A percentile compares a stretch with the other conserved stretches of the same genome.
Evolutionary conservation across 2,329 filamentous ascomycete genomes (phyloP).

Genomic region (Verruconis gallopava): DNA sequence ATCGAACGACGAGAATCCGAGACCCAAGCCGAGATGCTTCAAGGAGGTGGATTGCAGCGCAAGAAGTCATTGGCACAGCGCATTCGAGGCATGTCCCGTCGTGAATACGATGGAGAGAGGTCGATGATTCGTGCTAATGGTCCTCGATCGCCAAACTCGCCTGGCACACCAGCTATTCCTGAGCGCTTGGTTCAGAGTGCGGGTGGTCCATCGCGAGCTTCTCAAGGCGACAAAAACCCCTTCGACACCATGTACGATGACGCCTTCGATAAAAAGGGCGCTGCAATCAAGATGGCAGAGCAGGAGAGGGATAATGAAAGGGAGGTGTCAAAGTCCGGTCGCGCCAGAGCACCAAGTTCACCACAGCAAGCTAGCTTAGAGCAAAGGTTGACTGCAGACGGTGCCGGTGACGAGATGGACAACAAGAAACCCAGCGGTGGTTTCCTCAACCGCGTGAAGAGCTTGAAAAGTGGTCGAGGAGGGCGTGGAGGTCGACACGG

Average conservation of each 20-base stretch:
- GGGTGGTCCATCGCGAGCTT: conserved; percentile 9
- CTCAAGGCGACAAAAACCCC: conserved; percentile 4
- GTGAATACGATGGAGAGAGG: conserved; percentile 38
- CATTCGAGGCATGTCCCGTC: conserved; percentile 68
- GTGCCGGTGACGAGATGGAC: conserved; percentile 13
- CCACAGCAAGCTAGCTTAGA: conserved; percentile 47
- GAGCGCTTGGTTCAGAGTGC: conserved; percentile 6
- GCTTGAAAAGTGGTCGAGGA: conserved; percentile 58
- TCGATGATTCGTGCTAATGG: conserved; percentile 18
- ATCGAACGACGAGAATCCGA: conserved; percentile 66
- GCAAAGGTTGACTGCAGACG: conserved; percentile 44
- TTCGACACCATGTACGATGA: conserved; percentile 72
- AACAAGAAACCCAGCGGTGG: conserved; percentile 39
- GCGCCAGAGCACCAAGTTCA: conserved; percentile 38
- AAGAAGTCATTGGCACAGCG: conserved; percentile 94
- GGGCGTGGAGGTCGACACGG: conserved; percentile 10
- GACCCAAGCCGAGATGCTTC: conserved; percentile 36
- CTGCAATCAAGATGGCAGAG: conserved; percentile 41
- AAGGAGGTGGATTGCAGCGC: conserved; percentile 49
- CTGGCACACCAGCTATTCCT: conserved; percentile 5
- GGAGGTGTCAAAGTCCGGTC: conserved; percentile 10
- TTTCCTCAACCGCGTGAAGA: conserved; percentile 69
- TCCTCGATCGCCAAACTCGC: not conserved
- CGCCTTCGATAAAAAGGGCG: conserved; percentile 51
- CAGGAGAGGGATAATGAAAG: conserved; percentile 14